Evolutionary conservation across 768 basidiomycete genomes (phyloP).

Genomic region (Rhizopogon vesiculosus): DNA sequence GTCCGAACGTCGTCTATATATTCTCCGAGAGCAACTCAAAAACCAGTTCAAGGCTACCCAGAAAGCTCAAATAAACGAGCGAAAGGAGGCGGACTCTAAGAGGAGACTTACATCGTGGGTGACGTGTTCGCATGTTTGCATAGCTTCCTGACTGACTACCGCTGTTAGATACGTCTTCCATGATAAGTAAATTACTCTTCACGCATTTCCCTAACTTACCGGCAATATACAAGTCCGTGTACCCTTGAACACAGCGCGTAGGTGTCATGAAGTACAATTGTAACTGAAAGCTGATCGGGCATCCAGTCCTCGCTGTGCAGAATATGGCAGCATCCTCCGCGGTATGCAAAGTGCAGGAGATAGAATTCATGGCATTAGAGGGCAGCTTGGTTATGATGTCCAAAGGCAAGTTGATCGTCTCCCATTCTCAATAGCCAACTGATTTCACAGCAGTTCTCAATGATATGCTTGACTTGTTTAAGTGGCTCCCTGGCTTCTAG

Average conservation of each 20-base stretch:
- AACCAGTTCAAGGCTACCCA: conserved; percentile 66
- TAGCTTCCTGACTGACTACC: not conserved
- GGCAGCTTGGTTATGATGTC: conserved; percentile 87
- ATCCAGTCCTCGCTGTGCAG: conserved; percentile 73
- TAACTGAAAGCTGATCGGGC: conserved; percentile 3
- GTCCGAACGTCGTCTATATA: conserved; percentile 61
- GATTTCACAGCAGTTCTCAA: conserved; percentile 52
- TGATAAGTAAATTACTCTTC: conserved; percentile 44
- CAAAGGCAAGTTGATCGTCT: conserved; percentile 45
- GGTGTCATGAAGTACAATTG: conserved; percentile 5
- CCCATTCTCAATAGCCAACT: not conserved
- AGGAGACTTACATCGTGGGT: conserved; percentile 73
- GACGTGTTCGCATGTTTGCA: conserved; percentile 18
- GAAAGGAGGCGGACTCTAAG: conserved; percentile 75
- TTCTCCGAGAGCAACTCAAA: conserved; percentile 71
- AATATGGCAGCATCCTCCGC: conserved; percentile 82
- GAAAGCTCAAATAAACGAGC: conserved; percentile 72
- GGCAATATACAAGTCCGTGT: conserved; percentile 62
- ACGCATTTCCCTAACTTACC: conserved; percentile 10
- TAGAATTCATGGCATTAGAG: conserved; percentile 84
- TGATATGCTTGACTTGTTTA: conserved; percentile 74
- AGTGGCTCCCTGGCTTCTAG: conserved; percentile 17
- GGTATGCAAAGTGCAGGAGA: conserved; percentile 69
- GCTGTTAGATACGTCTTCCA: conserved; percentile 64
- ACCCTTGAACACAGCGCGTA: conserved; percentile 70